Evolutionary conservation across 2,329 filamentous ascomycete species (phyloP).

Genomic region (Malbranchea cinnamomea): DNA sequence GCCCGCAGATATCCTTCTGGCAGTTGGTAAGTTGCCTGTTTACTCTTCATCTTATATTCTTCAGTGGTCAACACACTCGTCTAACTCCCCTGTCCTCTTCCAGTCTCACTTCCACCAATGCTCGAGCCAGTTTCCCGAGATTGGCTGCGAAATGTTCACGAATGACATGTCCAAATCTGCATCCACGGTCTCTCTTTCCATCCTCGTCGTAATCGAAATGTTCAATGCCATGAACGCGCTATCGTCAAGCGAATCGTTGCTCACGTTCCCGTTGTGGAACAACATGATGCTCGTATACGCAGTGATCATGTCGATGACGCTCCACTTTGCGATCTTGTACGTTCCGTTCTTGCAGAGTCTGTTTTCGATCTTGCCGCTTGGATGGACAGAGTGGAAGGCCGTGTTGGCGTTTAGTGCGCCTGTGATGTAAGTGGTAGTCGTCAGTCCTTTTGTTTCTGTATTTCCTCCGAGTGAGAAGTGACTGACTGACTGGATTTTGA

Average conservation of each 20-base stretch:
- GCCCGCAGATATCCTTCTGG: conserved; percentile 80
- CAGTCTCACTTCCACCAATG: conserved; percentile 84
- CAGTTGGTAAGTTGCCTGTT: conserved; percentile 46
- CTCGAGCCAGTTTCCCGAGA: conserved; percentile 67
- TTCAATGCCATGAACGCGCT: conserved; percentile 97
- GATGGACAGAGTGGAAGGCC: conserved; percentile 80
- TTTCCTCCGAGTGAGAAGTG: not conserved
- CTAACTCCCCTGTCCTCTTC: conserved; percentile 2
- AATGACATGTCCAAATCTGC: conserved; percentile 77
- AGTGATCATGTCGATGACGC: conserved; percentile 77
- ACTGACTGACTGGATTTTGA: conserved; percentile 1
- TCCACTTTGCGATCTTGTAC: conserved; percentile 91
- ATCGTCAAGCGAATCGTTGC: conserved; percentile 82
- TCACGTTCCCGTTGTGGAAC: conserved; percentile 90
- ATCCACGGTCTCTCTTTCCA: conserved; percentile 81
- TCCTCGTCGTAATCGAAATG: conserved; percentile 96
- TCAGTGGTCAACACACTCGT: too few species aligned
- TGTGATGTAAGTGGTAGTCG: conserved; percentile 55
- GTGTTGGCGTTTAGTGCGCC: conserved; percentile 78
- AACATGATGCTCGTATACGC: conserved; percentile 98
- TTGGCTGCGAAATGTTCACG: conserved; percentile 83
- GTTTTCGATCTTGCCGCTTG: conserved; percentile 81
- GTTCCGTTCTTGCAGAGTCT: conserved; percentile 73
- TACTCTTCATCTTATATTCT: too few species aligned
- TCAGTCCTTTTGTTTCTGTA: conserved; percentile 1